Conservation (phyloP, 176 grass and related monocot genomes). For the Olyra latifolia region DNA sequence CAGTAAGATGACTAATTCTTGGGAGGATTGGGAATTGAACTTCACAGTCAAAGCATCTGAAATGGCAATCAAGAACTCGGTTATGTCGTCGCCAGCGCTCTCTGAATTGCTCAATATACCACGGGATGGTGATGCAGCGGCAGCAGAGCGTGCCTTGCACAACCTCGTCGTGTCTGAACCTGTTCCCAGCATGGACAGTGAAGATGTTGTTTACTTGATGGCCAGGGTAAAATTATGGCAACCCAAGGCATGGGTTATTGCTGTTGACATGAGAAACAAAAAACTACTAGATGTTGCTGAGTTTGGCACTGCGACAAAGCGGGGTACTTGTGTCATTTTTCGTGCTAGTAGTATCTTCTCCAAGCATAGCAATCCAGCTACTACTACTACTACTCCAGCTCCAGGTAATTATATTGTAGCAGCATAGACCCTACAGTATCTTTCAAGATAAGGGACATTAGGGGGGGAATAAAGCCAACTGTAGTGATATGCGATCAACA, state of each 20-base stretch:
- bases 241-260: not conserved
- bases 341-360: not conserved
- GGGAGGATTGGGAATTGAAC: not conserved
- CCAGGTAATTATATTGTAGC: conserved; percentile 8
- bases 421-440: not conserved
- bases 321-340: not conserved
- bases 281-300: not conserved
- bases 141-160: not conserved
- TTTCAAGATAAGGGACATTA: no score
- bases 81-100: not conserved
- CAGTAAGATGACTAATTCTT: not conserved
- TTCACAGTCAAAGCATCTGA: not conserved
- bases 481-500: not conserved
- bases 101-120: not conserved
- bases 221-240: not conserved
- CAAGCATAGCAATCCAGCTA: no score
- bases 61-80: not conserved
- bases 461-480: not conserved
- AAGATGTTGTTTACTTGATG: not conserved
- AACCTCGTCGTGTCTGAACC: not conserved
- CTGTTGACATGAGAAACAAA: not conserved
- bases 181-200: not conserved
- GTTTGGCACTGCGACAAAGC: not conserved
- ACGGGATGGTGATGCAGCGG: no score
- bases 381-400: no score